These are phyloP conservation scores for Rachicladosporium sp. DNA, from an alignment of 2,329 filamentous ascomycete genomes.

Conservation along the genomic window DNA sequence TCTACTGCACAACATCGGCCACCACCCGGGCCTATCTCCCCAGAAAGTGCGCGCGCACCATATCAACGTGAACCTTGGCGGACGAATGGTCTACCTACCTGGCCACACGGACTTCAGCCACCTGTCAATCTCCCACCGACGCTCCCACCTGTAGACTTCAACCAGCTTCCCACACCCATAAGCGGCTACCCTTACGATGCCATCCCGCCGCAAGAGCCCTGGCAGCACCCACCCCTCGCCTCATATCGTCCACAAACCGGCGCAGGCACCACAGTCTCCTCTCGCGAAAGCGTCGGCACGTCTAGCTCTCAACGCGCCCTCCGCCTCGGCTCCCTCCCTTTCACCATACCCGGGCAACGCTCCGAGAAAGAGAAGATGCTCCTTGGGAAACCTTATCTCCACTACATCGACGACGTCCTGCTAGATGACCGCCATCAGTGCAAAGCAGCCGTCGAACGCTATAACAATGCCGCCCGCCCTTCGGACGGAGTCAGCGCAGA, in stretches of 20 bases:
- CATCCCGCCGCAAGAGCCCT: constrained; percentile 6
- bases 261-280: constrained; percentile 7
- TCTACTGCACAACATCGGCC: background rate
- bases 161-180: background rate
- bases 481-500: constrained; percentile 51
- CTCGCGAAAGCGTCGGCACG: constrained; percentile 18
- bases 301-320: constrained; percentile 37
- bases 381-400: constrained; percentile 62
- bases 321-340: constrained; percentile 26
- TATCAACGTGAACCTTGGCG: too few species aligned
- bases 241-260: constrained; percentile 1
- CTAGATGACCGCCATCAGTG: constrained; percentile 76
- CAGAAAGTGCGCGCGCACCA: too few species aligned
- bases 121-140: background rate
- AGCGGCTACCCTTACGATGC: constrained; percentile 1
- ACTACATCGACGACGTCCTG: constrained; percentile 60
- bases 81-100: too few species aligned
- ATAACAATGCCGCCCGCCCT: constrained; percentile 73
- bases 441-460: constrained; percentile 66
- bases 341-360: constrained; percentile 29
- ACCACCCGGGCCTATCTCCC: constrained; percentile 1
- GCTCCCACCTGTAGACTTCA: background rate
- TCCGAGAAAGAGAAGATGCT: constrained; percentile 87
- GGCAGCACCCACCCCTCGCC: constrained; percentile 5
- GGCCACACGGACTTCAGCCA: too few species aligned